A percentile compares a stretch with the other conserved stretches of the same genome.
Evolutionary conservation across 2,329 filamentous ascomycete species (phyloP).

Genomic region (Colletotrichum godetiae): DNA sequence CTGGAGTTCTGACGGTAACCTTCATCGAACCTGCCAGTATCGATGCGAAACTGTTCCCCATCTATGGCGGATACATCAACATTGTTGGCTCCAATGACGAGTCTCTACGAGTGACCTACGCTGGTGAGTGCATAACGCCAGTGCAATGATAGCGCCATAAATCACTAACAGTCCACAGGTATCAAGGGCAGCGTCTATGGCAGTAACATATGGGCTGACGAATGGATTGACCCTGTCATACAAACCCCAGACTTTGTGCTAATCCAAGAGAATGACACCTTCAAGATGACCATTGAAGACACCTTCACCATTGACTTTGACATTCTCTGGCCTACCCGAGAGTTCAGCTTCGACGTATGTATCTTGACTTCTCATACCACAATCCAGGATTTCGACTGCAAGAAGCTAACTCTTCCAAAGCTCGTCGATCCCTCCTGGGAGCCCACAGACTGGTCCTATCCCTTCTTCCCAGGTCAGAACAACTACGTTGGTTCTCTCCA

Average conservation of each 20-base stretch:
- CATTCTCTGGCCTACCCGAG: slow-evolving; percentile 54
- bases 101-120: slow-evolving; percentile 39
- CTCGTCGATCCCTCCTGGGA: too few species aligned
- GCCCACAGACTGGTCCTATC: slow-evolving; percentile 33
- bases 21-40: slow-evolving; percentile 46
- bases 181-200: too few species aligned
- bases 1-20: slow-evolving; percentile 55
- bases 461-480: slow-evolving; percentile 57
- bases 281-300: too few species aligned
- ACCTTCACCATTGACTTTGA: slow-evolving; percentile 20
- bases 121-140: slow-evolving; percentile 41
- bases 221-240: too few species aligned
- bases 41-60: slow-evolving; percentile 35
- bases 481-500: slow-evolving; percentile 45
- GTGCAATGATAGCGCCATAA: slow-evolving; percentile 38
- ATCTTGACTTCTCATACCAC: too few species aligned
- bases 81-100: slow-evolving; percentile 41
- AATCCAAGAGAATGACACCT: too few species aligned
- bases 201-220: too few species aligned
- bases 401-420: too few species aligned
- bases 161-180: too few species aligned
- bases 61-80: slow-evolving; percentile 42
- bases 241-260: too few species aligned
- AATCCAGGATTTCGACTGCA: too few species aligned
- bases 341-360: slow-evolving; percentile 42